Conservation (phyloP, 2,329 filamentous ascomycete genomes). For the Eutypa lata region DNA sequence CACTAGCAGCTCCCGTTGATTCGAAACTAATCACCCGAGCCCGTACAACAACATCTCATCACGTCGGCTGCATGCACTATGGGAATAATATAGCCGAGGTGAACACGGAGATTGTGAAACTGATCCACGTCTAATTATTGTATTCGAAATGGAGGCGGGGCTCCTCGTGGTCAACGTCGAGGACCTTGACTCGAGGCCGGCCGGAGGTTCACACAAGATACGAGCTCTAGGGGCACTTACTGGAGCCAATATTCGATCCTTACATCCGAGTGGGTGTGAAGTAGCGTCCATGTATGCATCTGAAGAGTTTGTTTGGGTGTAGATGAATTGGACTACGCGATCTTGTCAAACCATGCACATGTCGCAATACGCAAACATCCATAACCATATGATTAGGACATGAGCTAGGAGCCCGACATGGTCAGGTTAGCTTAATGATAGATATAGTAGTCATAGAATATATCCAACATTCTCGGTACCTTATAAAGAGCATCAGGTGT, state of each 20-base stretch:
- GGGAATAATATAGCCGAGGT: not conserved
- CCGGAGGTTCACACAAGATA: too few relatives aligned
- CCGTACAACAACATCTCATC: not conserved
- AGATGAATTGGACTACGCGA: not conserved
- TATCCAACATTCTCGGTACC: too few relatives aligned
- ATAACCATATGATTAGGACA: not conserved
- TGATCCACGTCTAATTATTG: not conserved
- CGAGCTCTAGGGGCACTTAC: too few relatives aligned
- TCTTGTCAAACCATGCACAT: not conserved
- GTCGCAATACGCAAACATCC: not conserved
- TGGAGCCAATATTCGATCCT: not conserved
- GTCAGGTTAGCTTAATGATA: too few relatives aligned
- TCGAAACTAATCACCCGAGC: not conserved
- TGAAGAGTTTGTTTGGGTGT: not conserved
- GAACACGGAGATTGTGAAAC: not conserved
- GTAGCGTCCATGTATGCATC: not conserved
- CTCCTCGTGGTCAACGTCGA: too few relatives aligned
- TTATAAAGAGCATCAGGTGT: not conserved
- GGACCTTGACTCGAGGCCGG: too few relatives aligned
- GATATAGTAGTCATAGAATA: too few relatives aligned
- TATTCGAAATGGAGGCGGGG: not conserved
- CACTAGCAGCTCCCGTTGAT: not conserved
- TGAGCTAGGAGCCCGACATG: too few relatives aligned
- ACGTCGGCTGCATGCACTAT: not conserved
- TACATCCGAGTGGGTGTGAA: not conserved